Percentiles rank a stretch among this genome's conserved stretches.
Evolutionary conservation across 345 rosid species (phyloP).

Genomic region (Alliaria petiolata): DNA sequence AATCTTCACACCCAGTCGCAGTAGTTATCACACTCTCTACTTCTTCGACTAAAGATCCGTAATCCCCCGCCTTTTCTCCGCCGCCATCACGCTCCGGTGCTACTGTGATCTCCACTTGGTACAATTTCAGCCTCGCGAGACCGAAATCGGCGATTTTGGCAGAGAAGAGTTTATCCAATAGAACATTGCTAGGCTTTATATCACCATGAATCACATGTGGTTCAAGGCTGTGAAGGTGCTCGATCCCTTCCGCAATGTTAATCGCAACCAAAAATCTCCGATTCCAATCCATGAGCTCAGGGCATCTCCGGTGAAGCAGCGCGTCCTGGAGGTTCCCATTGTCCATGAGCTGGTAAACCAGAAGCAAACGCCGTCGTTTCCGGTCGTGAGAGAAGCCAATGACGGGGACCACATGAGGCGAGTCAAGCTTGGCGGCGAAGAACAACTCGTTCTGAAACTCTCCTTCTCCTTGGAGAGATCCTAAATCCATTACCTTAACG

Average conservation of each 20-base stretch:
- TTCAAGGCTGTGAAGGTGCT: slow-evolving; percentile 65
- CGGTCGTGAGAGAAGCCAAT: slow-evolving; percentile 73
- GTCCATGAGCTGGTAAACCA: slow-evolving; percentile 79
- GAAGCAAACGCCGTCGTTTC: slow-evolving; percentile 63
- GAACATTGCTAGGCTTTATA: slow-evolving; percentile 81
- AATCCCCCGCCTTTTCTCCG: slow-evolving; percentile 42
- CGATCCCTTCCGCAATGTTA: slow-evolving; percentile 71
- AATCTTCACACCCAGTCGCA: slow-evolving; percentile 61
- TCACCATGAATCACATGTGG: slow-evolving; percentile 93
- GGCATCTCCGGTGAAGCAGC: slow-evolving; percentile 62
- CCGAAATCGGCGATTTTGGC: slow-evolving; percentile 95
- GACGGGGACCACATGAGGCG: slow-evolving; percentile 60
- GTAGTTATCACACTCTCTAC: slow-evolving; percentile 66
- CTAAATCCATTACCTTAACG: slow-evolving; percentile 91
- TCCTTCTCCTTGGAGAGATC: slow-evolving; percentile 89
- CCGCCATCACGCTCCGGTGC: slow-evolving; percentile 30
- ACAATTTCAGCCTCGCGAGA: slow-evolving; percentile 65
- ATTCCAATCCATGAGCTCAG: slow-evolving; percentile 66
- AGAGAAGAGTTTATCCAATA: slow-evolving; percentile 60
- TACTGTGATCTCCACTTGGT: slow-evolving; percentile 33
- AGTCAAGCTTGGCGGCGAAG: slow-evolving; percentile 68
- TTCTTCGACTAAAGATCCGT: slow-evolving; percentile 60
- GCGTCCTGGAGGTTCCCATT: slow-evolving; percentile 92
- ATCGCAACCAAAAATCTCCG: slow-evolving; percentile 52
- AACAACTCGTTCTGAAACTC: slow-evolving; percentile 95